Base-by-base conservation (phyloP, 441 rosid genomes). In the Mallotus japonicus region DNA sequence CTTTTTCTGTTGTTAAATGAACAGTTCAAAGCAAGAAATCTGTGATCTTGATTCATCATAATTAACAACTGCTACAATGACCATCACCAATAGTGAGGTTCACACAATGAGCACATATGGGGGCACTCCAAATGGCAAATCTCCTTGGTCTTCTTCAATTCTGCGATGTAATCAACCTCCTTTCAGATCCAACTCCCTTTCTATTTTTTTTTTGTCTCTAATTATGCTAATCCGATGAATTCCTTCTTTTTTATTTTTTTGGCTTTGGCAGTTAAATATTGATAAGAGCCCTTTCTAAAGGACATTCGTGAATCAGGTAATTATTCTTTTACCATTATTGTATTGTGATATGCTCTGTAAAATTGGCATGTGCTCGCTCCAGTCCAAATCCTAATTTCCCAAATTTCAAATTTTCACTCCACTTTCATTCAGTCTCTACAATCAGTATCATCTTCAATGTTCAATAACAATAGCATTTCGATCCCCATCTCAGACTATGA, bases 281-380 rank as follows among this genome's bases (percentile, higher is more conserved):
- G 93, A 89, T 80, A 93, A 87, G 84, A 93, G 97, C 76, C 98
- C 97, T 50, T 93, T 91, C 75, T 97, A 93, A 64, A 85, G 98
- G 69, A 93, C 96, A 71, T 93, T 93, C 87, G 97, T 90, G 77
- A 89, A 85, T 81, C 98, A 93, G 97, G 98, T 56, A 56, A n/a
- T 56, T 24, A 24, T 24, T 9, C 16, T 70, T 54, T n/a, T 24
- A 46, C 6, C 6, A 46, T 8, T 46, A 46, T 8, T 46, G 2
- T 34, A 34, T 34, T 34, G 37, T 34, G 37, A 34, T 34, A 34
- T 34, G 37, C 37, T 34, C 37, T 34, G 3, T 34, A 44, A 1
- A 44, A 44, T 44, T 9, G 6, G 8, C 11, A 44, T 44, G 5
- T 7, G 5, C 28, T 24, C 28, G 28, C 28, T 24, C 1, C 28